These are phyloP conservation scores for Colletotrichum sp. DNA, from an alignment of 2,329 filamentous ascomycete genomes.

Conservation along the genomic window DNA sequence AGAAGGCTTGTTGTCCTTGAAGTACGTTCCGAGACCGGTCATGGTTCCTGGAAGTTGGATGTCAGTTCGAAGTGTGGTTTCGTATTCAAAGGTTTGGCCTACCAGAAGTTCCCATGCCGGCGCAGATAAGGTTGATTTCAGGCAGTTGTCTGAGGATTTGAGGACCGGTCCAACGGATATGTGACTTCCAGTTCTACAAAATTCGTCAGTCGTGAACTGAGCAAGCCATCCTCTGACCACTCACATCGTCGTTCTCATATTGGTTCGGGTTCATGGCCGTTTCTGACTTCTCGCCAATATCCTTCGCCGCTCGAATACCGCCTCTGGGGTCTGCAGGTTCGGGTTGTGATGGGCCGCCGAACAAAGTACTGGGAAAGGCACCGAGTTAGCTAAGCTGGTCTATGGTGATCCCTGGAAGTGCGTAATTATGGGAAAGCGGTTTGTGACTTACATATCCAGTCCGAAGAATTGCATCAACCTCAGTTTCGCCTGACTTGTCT, in stretches of 20 bases:
- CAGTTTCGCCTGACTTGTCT: conserved; percentile 58
- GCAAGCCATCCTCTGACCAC: rapidly evolving
- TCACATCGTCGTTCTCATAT: conserved; percentile 56
- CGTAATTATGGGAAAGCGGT: neutral
- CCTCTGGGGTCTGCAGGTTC: conserved; percentile 59
- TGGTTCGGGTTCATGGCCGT: conserved; percentile 58
- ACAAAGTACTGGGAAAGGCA: conserved; percentile 47
- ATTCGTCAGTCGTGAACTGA: neutral
- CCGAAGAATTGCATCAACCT: conserved; percentile 66
- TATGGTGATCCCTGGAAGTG: neutral
- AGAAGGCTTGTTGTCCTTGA: conserved; percentile 54
- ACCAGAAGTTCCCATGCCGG: conserved; percentile 63
- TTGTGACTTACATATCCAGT: conserved; percentile 48
- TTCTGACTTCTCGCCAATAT: conserved; percentile 44
- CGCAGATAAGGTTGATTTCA: conserved; percentile 60
- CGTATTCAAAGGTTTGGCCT: conserved; percentile 19
- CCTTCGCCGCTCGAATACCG: conserved; percentile 53
- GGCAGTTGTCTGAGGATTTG: conserved; percentile 63
- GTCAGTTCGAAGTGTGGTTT: neutral
- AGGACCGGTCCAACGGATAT: conserved; percentile 63
- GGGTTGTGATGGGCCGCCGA: conserved; percentile 63
- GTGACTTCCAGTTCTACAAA: conserved; percentile 56
- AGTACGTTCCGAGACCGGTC: conserved; percentile 55
- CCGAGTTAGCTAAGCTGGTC: neutral
- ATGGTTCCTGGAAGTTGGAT: conserved; percentile 38